Conservation (phyloP, 441 rosid species). For the Geranium incanum region DNA sequence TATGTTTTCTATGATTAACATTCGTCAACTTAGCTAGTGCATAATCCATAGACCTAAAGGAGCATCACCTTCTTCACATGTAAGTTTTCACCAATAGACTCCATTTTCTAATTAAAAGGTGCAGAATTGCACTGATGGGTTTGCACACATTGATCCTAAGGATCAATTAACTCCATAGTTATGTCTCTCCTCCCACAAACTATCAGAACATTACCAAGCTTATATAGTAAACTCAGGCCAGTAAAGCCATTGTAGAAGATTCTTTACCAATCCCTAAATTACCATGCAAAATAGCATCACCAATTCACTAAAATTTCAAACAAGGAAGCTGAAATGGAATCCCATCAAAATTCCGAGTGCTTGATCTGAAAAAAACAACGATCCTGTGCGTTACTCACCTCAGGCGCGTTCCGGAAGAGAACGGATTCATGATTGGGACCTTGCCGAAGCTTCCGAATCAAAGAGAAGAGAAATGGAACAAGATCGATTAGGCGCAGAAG, state of each 20-base stretch:
- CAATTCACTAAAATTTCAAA: constrained; percentile 14
- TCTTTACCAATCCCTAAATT: constrained; percentile 1
- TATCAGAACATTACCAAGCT: not conserved
- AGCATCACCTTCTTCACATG: not conserved
- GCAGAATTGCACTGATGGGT: constrained; percentile 1
- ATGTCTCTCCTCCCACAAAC: constrained; percentile 5
- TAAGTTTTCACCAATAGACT: not conserved
- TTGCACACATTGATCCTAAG: not conserved
- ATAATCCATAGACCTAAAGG: not conserved
- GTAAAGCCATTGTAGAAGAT: not conserved
- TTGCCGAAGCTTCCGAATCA: constrained; percentile 9
- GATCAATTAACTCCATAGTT: not conserved
- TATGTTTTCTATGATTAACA: not conserved
- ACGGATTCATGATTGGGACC: constrained; percentile 88
- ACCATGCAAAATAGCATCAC: not conserved
- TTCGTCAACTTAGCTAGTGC: not conserved
- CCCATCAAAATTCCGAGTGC: constrained; percentile 11
- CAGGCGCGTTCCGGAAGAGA: constrained; percentile 94
- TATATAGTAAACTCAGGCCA: not conserved
- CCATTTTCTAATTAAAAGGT: not conserved
- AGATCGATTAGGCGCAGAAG: constrained; percentile 10
- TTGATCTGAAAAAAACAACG: constrained; percentile 14
- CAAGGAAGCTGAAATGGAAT: constrained; percentile 8
- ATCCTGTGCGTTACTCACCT: constrained; percentile 42
- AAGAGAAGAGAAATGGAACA: constrained; percentile 16